phyloP scores from a whole-genome alignment of 305 asterid genomes.

The Fraxinus albicans region DNA sequence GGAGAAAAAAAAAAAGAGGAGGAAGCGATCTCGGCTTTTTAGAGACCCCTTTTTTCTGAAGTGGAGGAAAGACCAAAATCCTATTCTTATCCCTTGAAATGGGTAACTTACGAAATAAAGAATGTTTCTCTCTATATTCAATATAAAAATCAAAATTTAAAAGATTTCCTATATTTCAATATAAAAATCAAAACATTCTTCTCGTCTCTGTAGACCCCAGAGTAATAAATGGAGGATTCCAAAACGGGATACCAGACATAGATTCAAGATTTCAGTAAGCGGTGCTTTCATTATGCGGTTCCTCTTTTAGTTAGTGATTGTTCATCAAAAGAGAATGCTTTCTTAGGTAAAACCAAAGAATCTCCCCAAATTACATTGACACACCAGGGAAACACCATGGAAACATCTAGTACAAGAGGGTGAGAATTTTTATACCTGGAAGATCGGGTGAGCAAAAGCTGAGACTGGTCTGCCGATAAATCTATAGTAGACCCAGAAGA shows the following conservation, averaged over 20 bases:
- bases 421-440: slow-evolving; percentile 33
- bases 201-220: neutral
- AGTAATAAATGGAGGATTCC: neutral
- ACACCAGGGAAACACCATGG: neutral
- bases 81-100: neutral
- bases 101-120: neutral
- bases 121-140: neutral
- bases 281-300: neutral
- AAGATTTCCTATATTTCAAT: neutral
- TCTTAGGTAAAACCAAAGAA: neutral
- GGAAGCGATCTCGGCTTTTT: neutral
- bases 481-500: slow-evolving; percentile 33
- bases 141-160: neutral
- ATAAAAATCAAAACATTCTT: neutral
- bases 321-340: neutral
- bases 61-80: neutral
- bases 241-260: neutral
- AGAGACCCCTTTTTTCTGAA: neutral
- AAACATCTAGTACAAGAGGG: neutral
- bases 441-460: slow-evolving; percentile 44
- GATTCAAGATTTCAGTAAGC: neutral
- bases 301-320: neutral
- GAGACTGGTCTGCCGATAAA: slow-evolving; percentile 37
- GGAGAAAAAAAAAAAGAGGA: no score
- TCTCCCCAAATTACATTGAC: neutral